phyloP scores from a whole-genome alignment of 148 eudicot genomes.

The Polygonum aviculare region DNA sequence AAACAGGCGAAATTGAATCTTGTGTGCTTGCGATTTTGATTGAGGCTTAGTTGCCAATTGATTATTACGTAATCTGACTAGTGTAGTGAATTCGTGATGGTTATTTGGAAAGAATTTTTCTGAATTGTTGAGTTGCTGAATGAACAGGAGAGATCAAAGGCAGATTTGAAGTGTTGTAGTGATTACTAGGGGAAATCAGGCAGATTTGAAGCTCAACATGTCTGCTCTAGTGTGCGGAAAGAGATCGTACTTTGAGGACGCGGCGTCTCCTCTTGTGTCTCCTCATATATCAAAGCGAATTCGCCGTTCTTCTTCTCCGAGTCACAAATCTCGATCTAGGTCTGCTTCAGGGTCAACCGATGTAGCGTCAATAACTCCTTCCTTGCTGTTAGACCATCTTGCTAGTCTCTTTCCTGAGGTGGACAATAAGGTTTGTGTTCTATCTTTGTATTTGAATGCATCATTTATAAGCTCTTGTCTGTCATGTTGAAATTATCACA shows the following conservation, averaged over 20 bases:
- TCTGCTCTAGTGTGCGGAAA: constrained; percentile 26
- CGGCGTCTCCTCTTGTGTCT: constrained; percentile 17
- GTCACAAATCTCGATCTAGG: constrained; percentile 22
- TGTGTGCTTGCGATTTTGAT: neutral
- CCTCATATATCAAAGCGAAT: constrained; percentile 33
- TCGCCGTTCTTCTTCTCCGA: constrained; percentile 45
- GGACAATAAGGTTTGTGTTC: neutral
- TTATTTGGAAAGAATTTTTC: too few relatives aligned
- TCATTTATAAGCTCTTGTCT: neutral
- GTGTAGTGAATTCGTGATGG: neutral
- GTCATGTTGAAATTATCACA: neutral
- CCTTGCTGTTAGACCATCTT: constrained; percentile 30
- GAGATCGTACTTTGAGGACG: constrained; percentile 59
- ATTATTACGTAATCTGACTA: neutral
- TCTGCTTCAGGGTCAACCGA: neutral
- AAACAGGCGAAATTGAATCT: neutral
- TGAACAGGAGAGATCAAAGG: neutral
- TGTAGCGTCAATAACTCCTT: constrained; percentile 5
- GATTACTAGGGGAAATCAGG: neutral
- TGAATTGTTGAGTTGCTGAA: neutral
- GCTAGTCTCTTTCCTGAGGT: constrained; percentile 10
- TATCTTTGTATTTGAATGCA: neutral
- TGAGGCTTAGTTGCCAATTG: neutral
- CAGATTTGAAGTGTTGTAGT: neutral
- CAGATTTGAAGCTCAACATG: neutral